These are phyloP conservation scores for Calonectria multiphialidica DNA, from an alignment of 2,329 filamentous ascomycete species.

Conservation along the genomic window DNA sequence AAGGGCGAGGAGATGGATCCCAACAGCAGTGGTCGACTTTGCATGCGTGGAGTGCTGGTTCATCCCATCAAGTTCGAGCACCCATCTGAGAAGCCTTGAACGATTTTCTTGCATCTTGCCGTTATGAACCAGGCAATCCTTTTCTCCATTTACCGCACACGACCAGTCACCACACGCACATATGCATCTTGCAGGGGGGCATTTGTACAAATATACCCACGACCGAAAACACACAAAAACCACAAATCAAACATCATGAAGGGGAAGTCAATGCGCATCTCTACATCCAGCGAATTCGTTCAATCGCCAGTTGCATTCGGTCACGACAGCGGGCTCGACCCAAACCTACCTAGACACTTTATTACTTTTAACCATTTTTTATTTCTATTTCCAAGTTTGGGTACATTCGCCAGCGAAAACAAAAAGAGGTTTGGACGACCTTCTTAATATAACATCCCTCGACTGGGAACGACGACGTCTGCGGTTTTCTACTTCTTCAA, in stretches of 20 bases:
- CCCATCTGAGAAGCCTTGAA: constrained; percentile 55
- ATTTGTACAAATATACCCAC: constrained; percentile 48
- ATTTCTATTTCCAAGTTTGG: constrained; percentile 42
- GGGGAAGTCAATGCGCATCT: constrained; percentile 38
- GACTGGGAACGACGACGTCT: constrained; percentile 37
- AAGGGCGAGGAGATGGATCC: constrained; percentile 61
- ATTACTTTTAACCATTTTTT: constrained; percentile 42
- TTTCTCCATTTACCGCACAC: constrained; percentile 38
- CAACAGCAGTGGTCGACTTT: constrained; percentile 74
- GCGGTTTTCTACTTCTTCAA: constrained; percentile 26
- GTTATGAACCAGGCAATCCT: constrained; percentile 44
- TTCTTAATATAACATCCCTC: constrained; percentile 37
- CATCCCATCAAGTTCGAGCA: constrained; percentile 83
- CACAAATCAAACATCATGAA: constrained; percentile 39
- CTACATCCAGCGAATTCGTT: constrained; percentile 39
- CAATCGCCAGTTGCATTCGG: constrained; percentile 37
- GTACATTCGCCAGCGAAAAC: constrained; percentile 38
- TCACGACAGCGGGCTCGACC: constrained; percentile 39
- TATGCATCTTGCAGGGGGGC: constrained; percentile 45
- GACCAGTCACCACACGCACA: constrained; percentile 45
- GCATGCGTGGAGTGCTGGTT: constrained; percentile 82
- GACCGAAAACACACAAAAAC: constrained; percentile 36
- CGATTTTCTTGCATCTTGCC: constrained; percentile 32
- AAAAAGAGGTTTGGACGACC: constrained; percentile 34
- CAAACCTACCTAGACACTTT: constrained; percentile 45